phyloP scores from a whole-genome alignment of 2,329 filamentous ascomycete species.

The Magnaporthales sp. region DNA sequence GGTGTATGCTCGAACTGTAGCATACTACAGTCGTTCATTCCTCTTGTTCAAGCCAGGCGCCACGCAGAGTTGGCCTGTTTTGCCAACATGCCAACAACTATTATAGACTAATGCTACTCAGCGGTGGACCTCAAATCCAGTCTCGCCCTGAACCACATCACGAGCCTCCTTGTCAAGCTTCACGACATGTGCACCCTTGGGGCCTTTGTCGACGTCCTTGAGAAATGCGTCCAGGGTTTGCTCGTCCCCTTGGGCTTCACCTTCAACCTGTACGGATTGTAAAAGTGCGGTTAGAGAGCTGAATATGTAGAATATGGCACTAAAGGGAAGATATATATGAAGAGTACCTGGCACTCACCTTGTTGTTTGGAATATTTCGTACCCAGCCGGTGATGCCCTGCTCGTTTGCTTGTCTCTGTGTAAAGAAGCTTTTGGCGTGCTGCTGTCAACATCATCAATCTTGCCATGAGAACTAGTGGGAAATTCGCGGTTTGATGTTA shows the following conservation, averaged over 20 bases:
- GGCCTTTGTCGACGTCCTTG: constrained; percentile 67
- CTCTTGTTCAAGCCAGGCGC: background rate
- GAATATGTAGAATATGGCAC: background rate
- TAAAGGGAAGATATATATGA: background rate
- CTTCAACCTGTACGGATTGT: constrained; percentile 58
- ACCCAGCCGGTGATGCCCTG: constrained; percentile 53
- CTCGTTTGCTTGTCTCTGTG: constrained; percentile 40
- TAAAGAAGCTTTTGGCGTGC: constrained; percentile 31
- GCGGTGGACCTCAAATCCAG: constrained; percentile 49
- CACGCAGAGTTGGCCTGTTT: background rate
- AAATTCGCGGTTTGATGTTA: background rate
- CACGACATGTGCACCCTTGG: constrained; percentile 61
- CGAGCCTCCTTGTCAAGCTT: constrained; percentile 64
- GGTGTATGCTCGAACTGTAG: too few relatives aligned
- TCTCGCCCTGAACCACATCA: constrained; percentile 56
- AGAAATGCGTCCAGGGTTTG: constrained; percentile 60
- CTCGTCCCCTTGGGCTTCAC: constrained; percentile 74
- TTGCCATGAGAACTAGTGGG: too few relatives aligned
- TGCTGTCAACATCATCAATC: background rate
- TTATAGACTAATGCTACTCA: constrained; percentile 13
- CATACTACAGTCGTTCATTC: too few relatives aligned
- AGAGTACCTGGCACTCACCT: constrained; percentile 26
- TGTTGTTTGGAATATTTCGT: constrained; percentile 46
- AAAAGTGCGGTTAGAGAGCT: background rate
- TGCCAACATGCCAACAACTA: too few relatives aligned